These are phyloP conservation scores for Solanum paucissectum DNA, from an alignment of 257 asterid species.

Conservation along the genomic window DNA sequence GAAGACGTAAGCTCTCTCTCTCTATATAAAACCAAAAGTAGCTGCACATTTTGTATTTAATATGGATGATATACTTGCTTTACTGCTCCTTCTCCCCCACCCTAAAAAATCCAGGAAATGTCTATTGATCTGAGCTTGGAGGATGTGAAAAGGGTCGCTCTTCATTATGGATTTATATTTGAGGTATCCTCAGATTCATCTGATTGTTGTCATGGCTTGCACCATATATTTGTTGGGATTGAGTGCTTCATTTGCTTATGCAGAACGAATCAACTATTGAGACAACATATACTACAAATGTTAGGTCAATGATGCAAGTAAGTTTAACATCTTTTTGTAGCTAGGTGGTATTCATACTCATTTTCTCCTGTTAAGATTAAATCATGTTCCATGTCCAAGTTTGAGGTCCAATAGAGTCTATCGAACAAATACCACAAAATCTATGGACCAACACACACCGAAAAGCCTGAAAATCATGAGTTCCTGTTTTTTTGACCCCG, in stretches of 20 bases:
- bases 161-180: slow-evolving; percentile 69
- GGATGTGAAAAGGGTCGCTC: slow-evolving; percentile 80
- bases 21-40: background rate
- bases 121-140: slow-evolving; percentile 94
- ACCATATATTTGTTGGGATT: background rate
- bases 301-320: slow-evolving; percentile 97
- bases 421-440: background rate
- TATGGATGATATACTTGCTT: background rate
- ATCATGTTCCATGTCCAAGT: background rate
- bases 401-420: background rate
- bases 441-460: background rate
- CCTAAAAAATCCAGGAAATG: slow-evolving; percentile 54
- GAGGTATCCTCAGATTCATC: slow-evolving; percentile 38
- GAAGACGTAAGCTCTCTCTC: slow-evolving; percentile 59
- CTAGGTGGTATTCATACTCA: background rate
- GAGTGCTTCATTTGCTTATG: background rate
- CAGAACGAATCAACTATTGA: slow-evolving; percentile 74
- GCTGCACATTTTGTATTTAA: background rate
- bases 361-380: background rate
- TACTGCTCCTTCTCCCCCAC: background rate
- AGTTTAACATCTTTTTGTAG: background rate
- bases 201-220: background rate
- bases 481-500: background rate
- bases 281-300: slow-evolving; percentile 74
- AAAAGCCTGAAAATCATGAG: background rate